Evolutionary conservation across 2,329 filamentous ascomycete genomes (phyloP).

Genomic region (Penicillium sp.): DNA sequence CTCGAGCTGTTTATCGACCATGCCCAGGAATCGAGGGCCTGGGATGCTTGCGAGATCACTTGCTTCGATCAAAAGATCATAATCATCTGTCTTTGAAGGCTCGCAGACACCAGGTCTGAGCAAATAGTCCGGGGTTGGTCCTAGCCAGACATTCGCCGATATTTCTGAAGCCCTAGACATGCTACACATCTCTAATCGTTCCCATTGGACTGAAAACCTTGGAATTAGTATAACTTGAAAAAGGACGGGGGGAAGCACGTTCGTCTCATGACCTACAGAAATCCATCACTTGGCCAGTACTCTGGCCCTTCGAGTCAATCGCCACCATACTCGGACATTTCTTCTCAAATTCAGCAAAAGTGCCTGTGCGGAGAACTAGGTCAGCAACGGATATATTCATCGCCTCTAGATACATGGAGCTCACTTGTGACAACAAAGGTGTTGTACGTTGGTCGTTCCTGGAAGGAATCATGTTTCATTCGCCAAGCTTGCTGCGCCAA

Average conservation of each 20-base stretch:
- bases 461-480: conserved; percentile 62
- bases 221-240: conserved; percentile 1
- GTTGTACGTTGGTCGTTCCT: conserved; percentile 70
- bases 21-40: conserved; percentile 67
- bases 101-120: conserved; percentile 46
- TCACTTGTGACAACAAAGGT: conserved; percentile 75
- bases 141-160: conserved; percentile 85
- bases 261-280: conserved; percentile 63
- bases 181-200: conserved; percentile 86
- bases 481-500: conserved; percentile 78
- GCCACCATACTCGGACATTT: conserved; percentile 73
- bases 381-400: background rate
- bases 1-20: conserved; percentile 62
- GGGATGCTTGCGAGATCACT: conserved; percentile 80
- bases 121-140: conserved; percentile 76
- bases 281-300: conserved; percentile 80
- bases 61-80: conserved; percentile 86
- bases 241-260: too few relatives aligned
- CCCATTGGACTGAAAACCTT: conserved; percentile 66
- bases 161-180: conserved; percentile 94
- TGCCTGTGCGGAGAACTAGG: conserved; percentile 52
- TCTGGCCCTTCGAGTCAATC: conserved; percentile 70
- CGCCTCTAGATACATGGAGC: conserved; percentile 21
- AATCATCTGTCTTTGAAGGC: conserved; percentile 60
- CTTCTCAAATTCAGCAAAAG: conserved; percentile 74